Percentiles rank a stretch among this genome's conserved stretches.
Conservation (phyloP, 345 rosid genomes). For the Triadica sebifera region DNA sequence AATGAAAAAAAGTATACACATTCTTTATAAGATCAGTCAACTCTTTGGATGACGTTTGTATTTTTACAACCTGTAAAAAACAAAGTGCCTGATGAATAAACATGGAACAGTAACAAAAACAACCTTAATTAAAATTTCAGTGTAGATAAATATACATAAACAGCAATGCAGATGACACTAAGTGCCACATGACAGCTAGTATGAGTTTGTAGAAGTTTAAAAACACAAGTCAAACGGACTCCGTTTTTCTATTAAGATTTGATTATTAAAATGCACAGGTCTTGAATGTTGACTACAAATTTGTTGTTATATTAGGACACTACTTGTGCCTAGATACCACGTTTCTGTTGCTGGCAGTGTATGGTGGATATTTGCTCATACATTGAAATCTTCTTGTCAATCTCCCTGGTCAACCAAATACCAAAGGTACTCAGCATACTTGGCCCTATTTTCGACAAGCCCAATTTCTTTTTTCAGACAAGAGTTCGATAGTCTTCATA, state of each 20-base stretch:
- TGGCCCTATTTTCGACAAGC: neutral
- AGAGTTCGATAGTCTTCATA: neutral
- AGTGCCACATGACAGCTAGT: neutral
- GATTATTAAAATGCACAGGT: neutral
- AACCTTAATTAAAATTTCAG: neutral
- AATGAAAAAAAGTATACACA: slow-evolving; percentile 61
- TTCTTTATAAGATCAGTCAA: slow-evolving; percentile 63
- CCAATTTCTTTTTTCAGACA: too few relatives aligned
- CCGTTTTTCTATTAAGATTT: neutral
- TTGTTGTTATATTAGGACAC: neutral
- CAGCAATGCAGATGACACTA: neutral
- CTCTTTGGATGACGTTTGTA: slow-evolving; percentile 75
- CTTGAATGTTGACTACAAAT: neutral
- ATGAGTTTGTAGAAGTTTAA: neutral
- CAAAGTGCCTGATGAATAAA: slow-evolving; percentile 11
- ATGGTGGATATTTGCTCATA: neutral
- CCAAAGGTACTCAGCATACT: neutral
- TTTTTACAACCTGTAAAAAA: slow-evolving; percentile 52
- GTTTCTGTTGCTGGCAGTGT: neutral
- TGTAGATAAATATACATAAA: neutral
- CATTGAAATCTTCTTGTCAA: neutral
- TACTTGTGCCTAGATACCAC: neutral
- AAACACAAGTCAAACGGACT: neutral
- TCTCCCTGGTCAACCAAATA: neutral
- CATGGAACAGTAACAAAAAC: neutral